Base-by-base conservation (phyloP, 495 filamentous ascomycete species). In the Halenospora varia region DNA sequence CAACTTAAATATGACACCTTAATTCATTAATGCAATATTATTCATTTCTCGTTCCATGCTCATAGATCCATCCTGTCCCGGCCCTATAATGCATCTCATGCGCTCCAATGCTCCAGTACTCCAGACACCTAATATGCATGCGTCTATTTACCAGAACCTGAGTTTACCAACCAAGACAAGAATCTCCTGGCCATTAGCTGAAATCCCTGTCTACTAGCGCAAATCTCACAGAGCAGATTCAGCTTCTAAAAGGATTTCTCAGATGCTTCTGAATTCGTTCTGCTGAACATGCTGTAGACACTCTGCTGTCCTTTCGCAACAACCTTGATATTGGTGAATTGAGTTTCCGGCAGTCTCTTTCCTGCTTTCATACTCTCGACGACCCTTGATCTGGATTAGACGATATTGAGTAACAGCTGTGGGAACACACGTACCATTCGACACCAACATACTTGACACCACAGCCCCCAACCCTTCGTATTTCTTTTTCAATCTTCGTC, bases 401-500 rank as follows among this genome's bases (percentile, higher is more conserved):
- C 10, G 42, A 55, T 10, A 35, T 53, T 53, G 11, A 60, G 23
- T 51, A 60, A 10, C 8, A 48, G 8, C 49, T 45, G 11, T 10
- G 4, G 25, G 35, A 52, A 6, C 4, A 41, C 51, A 76, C 77
- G 59, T 67, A 89, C 92, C 94, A 97, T 61, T 96, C 87, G 13
- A 87, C 89, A 40, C 77, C 78, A 48, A 98, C 89, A 67, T 86
- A 89, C 76, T 84, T 95, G n/a, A 96, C 74, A 11, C 80, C 84
- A 48, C 75, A 74, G 2, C 84, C 85, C 19, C 83, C 80, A 2
- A 85, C 75, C 44, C 75, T 72, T 39, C 69, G 66, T 52, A 96
- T 87, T 70, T 96, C 92, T 67, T 82, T 88, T 67, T 97, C 86
- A 18, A 96, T 69, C 72, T 97, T 97, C 39, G 79, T 75, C 10